Percentiles rank a stretch among this genome's conserved stretches.
Evolutionary conservation across 179 eudicot genomes (phyloP).

Genomic region (Silene vulgaris): DNA sequence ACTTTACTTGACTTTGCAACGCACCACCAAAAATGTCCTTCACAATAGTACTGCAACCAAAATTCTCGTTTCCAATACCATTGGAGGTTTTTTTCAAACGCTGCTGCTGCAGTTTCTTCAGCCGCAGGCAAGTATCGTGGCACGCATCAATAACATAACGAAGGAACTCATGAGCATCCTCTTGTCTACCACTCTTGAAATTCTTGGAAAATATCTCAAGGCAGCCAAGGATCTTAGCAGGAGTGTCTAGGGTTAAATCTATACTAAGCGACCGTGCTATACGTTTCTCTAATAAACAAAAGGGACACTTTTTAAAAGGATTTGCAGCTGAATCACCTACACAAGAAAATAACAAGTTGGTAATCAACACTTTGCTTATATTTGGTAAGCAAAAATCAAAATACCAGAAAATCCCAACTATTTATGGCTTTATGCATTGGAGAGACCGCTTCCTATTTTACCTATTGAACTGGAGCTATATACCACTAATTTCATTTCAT

Average conservation of each 20-base stretch:
- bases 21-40: slow-evolving; percentile 95
- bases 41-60: slow-evolving; percentile 43
- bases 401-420: no score
- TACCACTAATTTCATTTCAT: no score
- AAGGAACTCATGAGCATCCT: slow-evolving; percentile 96
- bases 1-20: slow-evolving; percentile 92
- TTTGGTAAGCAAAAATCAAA: background rate
- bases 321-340: slow-evolving; percentile 64
- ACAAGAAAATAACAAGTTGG: slow-evolving; percentile 15
- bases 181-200: slow-evolving; percentile 74
- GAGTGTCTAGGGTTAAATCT: slow-evolving; percentile 60
- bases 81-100: slow-evolving; percentile 37
- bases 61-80: slow-evolving; percentile 41
- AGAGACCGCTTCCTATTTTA: no score
- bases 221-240: slow-evolving; percentile 60
- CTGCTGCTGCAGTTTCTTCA: slow-evolving; percentile 69
- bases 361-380: background rate
- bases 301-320: slow-evolving; percentile 67
- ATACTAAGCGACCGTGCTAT: slow-evolving; percentile 66
- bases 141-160: slow-evolving; percentile 93
- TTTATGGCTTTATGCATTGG: no score
- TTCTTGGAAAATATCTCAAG: slow-evolving; percentile 65
- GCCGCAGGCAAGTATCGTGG: slow-evolving; percentile 74
- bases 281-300: slow-evolving; percentile 79
- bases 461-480: no score